Evolutionary conservation across 805 yeast genomes (phyloP).

Genomic region (Monosporozyma solicola): DNA sequence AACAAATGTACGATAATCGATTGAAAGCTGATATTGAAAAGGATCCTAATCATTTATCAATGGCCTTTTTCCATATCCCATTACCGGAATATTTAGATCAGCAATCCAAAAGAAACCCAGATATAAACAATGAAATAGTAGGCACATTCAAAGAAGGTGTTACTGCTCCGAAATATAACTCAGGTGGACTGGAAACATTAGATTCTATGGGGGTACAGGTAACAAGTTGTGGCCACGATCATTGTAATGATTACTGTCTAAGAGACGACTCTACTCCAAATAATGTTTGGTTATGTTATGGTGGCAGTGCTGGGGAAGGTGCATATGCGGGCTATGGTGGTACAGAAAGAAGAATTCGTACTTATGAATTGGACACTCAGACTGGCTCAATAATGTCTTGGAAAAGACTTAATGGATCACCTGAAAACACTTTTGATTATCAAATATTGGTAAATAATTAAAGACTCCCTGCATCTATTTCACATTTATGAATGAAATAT

Average conservation of each 20-base stretch:
- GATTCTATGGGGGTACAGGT: conserved; percentile 63
- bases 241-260: conserved; percentile 85
- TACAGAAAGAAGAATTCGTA: conserved; percentile 67
- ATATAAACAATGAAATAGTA: conserved; percentile 31
- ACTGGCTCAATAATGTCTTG: conserved; percentile 44
- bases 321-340: conserved; percentile 94
- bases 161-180: conserved; percentile 66
- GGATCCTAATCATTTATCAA: conserved; percentile 40
- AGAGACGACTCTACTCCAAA: conserved; percentile 36
- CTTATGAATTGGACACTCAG: conserved; percentile 54
- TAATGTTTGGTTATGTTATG: conserved; percentile 80
- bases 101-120: conserved; percentile 24
- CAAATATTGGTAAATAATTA: conserved; percentile 32
- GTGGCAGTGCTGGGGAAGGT: conserved; percentile 91
- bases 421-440: conserved; percentile 39
- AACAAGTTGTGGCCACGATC: conserved; percentile 87
- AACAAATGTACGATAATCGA: conserved; percentile 26
- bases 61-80: conserved; percentile 96
- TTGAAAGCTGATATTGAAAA: conserved; percentile 29
- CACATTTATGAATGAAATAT: not conserved
- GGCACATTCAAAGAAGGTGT: conserved; percentile 67
- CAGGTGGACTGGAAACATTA: conserved; percentile 54
- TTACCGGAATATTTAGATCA: conserved; percentile 67
- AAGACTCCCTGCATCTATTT: not conserved
- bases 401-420: conserved; percentile 61